Base-by-base conservation (phyloP, 164 flowering plant species). In the Taxillus chinensis region DNA sequence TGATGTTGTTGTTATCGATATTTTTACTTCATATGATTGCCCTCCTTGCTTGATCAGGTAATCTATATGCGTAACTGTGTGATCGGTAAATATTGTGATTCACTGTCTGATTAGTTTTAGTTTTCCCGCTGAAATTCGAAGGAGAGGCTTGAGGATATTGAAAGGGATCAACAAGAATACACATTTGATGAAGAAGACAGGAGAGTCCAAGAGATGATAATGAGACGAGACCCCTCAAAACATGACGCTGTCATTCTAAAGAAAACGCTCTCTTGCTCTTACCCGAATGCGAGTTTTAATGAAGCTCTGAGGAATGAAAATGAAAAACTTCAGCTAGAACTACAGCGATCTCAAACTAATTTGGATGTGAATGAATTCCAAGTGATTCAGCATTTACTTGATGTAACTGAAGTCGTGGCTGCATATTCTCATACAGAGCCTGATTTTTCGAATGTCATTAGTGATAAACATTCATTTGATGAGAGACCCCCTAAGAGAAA, bases 161-260 rank as follows among this genome's bases (percentile, higher is more conserved):
- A 90, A 66, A 83, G 55, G 77, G 97, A 93, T 78, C 91, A 89
- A 65, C 71, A 85, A 39, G 99, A 93, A 62, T 93, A 93, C 71
- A 90, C 95, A 50, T 79, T 90, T 59, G 99, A 93, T 70, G 95
- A 90, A 11, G 95, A 90, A 70, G 92, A 93, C 56, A 77, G 74
- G 65, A 77, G 74, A 74, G 75, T 83, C 60, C 96, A 93, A 59
- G 77, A 74, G 70, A 85, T 79, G 50, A 87, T 93, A 51, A 41
- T 93, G 70, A 84, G 73, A 58, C 85, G 79, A 7, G 96, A 83
- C 0, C 88, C 95, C 17, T 70, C 79, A 0, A 71, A 58, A 65
- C 67, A 78, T 61, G 89, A 82, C 41, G 66, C 89, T 2, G 52
- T 67, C 39, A 73, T 84, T 61, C 72, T 93, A 77, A 87, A 93